These are phyloP conservation scores for Dioscorea alata DNA, from an alignment of 106 monocot genomes.

Conservation along the genomic window DNA sequence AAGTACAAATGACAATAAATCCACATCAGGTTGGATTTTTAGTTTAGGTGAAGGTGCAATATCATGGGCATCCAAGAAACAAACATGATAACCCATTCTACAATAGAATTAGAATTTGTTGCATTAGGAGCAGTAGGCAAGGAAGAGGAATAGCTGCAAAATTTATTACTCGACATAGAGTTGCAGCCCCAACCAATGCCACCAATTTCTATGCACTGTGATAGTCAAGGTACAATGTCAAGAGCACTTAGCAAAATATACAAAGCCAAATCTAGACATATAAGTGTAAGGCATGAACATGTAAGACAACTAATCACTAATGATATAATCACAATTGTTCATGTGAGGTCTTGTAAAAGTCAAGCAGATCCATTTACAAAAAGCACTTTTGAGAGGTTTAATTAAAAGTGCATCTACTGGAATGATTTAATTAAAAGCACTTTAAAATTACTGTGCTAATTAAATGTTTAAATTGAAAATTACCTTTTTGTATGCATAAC, in stretches of 20 bases:
- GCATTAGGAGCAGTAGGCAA: background rate
- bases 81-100: background rate
- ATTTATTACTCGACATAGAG: background rate
- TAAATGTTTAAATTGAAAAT: too few species aligned
- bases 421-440: too few species aligned
- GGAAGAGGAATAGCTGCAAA: background rate
- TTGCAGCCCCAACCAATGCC: background rate
- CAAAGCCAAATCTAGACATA: background rate
- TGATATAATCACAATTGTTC: too few species aligned
- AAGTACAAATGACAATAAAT: background rate
- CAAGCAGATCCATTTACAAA: too few species aligned
- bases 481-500: too few species aligned
- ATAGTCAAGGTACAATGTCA: background rate
- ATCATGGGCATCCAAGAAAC: background rate
- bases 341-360: too few species aligned
- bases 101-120: background rate
- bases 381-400: too few species aligned
- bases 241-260: background rate
- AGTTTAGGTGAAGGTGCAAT: background rate
- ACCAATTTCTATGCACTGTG: background rate
- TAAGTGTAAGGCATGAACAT: too few species aligned
- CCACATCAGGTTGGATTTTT: background rate
- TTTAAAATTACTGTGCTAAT: too few species aligned
- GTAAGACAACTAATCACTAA: too few species aligned
- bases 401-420: too few species aligned